These are phyloP conservation scores for Geranium rotundifolium DNA, from an alignment of 345 rosid genomes.

Conservation along the genomic window DNA sequence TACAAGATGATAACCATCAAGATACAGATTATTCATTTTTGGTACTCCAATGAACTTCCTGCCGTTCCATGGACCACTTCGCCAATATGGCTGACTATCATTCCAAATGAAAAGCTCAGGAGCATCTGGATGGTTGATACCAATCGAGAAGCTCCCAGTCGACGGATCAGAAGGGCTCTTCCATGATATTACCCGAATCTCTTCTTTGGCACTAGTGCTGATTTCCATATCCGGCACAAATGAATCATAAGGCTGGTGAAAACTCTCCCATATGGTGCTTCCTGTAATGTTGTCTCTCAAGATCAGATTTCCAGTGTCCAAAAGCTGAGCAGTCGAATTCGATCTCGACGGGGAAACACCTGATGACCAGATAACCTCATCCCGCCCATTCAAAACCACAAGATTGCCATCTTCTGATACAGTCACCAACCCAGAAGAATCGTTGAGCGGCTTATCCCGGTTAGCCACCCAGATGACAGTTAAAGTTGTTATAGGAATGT, in stretches of 20 bases:
- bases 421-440: slow-evolving; percentile 30
- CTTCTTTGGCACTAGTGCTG: slow-evolving; percentile 12
- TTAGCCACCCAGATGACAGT: slow-evolving; percentile 47
- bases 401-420: slow-evolving; percentile 40
- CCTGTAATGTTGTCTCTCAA: slow-evolving; percentile 18
- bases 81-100: slow-evolving; percentile 23
- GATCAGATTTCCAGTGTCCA: slow-evolving; percentile 41
- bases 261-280: slow-evolving; percentile 47
- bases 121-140: slow-evolving; percentile 15
- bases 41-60: slow-evolving; percentile 14
- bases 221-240: slow-evolving; percentile 29
- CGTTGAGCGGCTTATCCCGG: slow-evolving; percentile 27
- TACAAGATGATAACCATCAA: slow-evolving; percentile 14
- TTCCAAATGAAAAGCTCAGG: slow-evolving; percentile 41
- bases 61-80: slow-evolving; percentile 58
- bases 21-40: slow-evolving; percentile 5
- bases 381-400: slow-evolving; percentile 24
- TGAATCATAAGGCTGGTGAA: slow-evolving; percentile 26
- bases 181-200: slow-evolving; percentile 33
- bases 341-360: slow-evolving; percentile 15
- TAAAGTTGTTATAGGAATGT: slow-evolving; percentile 7
- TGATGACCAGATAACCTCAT: slow-evolving; percentile 43
- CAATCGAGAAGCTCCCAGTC: slow-evolving; percentile 27
- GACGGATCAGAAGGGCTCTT: slow-evolving; percentile 44
- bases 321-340: slow-evolving; percentile 27